Evolutionary conservation across 129 eudicot genomes (phyloP), one percentile per base, ranked within the genome.

Genomic region (Pseudognaphalium luteoalbum): DNA sequence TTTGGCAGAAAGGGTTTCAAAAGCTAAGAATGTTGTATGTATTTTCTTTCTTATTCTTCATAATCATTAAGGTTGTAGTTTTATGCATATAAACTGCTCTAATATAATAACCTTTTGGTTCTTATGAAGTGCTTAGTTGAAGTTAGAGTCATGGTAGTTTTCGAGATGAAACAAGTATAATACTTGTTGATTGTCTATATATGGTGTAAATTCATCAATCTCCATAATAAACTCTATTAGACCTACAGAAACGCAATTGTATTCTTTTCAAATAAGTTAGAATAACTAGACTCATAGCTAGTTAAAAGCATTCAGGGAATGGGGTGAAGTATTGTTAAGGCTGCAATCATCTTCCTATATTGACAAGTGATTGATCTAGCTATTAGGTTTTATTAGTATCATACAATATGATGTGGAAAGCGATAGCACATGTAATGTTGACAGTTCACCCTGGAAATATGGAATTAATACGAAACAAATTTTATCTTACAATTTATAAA

Each of bases 1-100:
- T 82, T 79, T 89, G 83, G 92, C 89, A 29, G 89, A 86, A 74
- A 89, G 82, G 70, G 70, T 80, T 44, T 39, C 82, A 21, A 87
- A 79, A 72, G 29, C 88, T 47, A 90, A 76, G 41, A 84, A 66
- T 71, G 61, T 51, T 64, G 97, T 91, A 89, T 42, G 97, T 76
- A 32, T 58, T 42, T 57, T 74, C 14, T 63, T 51, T 70, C 58
- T 22, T 59, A 58, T 75, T 65, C 47, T 22, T 22, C 68, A 71
- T 72, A 19, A 76, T 76, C 21, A 2, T 67, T 60, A 61, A 74
- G 63, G 32, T 25, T 74, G 65, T 44, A 11, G 19, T 21, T 68
- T 56, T 11, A 51, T 76, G 73, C 61, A 17, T 57, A 58, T 11
- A 47, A 14, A 14, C 42, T 52, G 67, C 60, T 68, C 57, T 68